Percentiles rank a stretch among this genome's conserved stretches.
Evolutionary conservation across 2,329 filamentous ascomycete species (phyloP).

Genomic region (Fusarium sp.): DNA sequence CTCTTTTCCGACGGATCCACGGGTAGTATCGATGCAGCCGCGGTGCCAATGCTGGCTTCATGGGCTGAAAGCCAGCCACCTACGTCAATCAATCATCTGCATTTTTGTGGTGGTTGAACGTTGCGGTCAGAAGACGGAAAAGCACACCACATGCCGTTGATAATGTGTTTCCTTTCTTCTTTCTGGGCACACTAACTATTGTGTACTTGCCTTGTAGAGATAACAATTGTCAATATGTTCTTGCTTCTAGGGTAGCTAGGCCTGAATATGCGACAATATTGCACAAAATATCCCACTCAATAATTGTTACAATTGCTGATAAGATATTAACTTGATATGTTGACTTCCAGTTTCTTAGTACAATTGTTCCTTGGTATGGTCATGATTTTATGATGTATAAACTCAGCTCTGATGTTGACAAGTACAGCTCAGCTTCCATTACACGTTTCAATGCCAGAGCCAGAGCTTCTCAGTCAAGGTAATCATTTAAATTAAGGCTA

Average conservation of each 20-base stretch:
- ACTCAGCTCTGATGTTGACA: too few species aligned
- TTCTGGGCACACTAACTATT: not conserved
- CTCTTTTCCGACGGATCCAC: too few species aligned
- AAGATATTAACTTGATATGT: too few species aligned
- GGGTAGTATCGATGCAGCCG: not conserved
- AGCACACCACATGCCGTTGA: constrained; percentile 18
- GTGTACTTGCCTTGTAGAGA: not conserved
- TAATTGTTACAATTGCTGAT: not conserved
- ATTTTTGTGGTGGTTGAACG: constrained; percentile 11
- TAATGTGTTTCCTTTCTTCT: not conserved
- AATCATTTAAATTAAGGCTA: not conserved
- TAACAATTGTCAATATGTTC: not conserved
- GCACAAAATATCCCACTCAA: too few species aligned
- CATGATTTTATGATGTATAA: too few species aligned
- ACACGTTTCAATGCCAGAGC: not conserved
- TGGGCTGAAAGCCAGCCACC: constrained; percentile 3
- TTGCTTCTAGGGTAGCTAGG: not conserved
- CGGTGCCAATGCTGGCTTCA: not conserved
- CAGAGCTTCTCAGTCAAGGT: too few species aligned
- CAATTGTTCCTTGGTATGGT: too few species aligned
- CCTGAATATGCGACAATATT: not conserved
- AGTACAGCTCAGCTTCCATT: not conserved
- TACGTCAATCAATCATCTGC: constrained; percentile 30
- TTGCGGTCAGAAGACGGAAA: constrained; percentile 18
- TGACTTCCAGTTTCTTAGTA: not conserved